A percentile compares a stretch with the other conserved stretches of the same genome.
Evolutionary conservation across 1,139 yeast genomes (phyloP).

Genomic region (Saccharomyces uvarum): DNA sequence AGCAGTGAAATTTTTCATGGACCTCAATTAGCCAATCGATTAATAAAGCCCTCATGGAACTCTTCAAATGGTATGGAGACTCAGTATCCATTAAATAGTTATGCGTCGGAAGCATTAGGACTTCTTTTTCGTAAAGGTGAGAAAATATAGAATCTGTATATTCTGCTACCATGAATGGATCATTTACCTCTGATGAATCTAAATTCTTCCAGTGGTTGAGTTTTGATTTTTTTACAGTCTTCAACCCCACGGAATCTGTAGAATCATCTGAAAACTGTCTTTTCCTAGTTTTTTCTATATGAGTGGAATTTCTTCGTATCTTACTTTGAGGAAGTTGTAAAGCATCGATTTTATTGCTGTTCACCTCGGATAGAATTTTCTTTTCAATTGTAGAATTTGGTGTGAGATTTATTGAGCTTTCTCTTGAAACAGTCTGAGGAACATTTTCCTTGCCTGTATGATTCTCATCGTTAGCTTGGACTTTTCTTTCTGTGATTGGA

Average conservation of each 20-base stretch:
- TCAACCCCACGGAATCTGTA: background rate
- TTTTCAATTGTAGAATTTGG: background rate
- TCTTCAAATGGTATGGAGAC: conserved; percentile 55
- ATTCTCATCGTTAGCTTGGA: background rate
- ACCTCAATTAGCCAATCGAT: conserved; percentile 94
- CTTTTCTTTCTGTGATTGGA: background rate
- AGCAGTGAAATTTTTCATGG: conserved; percentile 72
- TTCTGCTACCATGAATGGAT: conserved; percentile 86
- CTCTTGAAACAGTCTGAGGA: background rate
- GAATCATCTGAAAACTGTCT: background rate
- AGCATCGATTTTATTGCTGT: background rate
- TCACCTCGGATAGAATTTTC: background rate
- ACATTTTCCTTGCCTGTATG: background rate
- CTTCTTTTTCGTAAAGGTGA: conserved; percentile 63
- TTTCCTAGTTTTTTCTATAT: background rate
- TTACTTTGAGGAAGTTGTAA: background rate
- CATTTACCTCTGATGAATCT: conserved; percentile 74
- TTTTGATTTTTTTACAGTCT: conserved; percentile 17
- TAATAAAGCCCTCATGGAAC: conserved; percentile 77
- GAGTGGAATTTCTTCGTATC: background rate
- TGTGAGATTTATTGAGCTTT: background rate
- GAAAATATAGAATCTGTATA: conserved; percentile 78
- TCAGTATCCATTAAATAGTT: conserved; percentile 43
- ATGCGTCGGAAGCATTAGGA: conserved; percentile 63
- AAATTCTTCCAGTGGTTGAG: conserved; percentile 52